phyloP scores from a whole-genome alignment of 1,284 basidiomycete species.

The Kalmanozyma brasiliensis region DNA sequence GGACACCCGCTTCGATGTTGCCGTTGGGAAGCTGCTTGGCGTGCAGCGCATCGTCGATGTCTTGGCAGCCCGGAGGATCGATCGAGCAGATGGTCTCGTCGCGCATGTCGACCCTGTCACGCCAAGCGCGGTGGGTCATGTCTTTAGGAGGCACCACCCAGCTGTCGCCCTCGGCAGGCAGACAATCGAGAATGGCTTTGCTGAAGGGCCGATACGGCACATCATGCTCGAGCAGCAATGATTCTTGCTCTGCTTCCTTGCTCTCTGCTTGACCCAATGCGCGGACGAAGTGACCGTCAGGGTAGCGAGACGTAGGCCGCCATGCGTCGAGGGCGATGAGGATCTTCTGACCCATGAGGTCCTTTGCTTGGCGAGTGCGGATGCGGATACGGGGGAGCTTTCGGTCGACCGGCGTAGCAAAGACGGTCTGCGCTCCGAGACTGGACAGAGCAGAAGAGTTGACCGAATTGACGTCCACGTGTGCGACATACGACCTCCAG shows the following conservation, averaged over 20 bases:
- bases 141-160: conserved; percentile 92
- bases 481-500: conserved; percentile 92
- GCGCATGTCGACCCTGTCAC: conserved; percentile 86
- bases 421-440: conserved; percentile 88
- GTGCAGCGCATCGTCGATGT: conserved; percentile 99
- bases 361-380: conserved; percentile 90
- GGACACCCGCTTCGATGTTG: conserved; percentile 96
- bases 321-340: conserved; percentile 94
- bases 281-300: conserved; percentile 96
- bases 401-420: conserved; percentile 92
- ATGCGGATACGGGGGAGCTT: conserved; percentile 92
- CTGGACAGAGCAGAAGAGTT: conserved; percentile 78
- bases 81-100: conserved; percentile 92
- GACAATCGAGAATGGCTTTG: conserved; percentile 88
- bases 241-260: conserved; percentile 96
- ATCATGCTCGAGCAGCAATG: conserved; percentile 91
- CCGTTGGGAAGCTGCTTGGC: conserved; percentile 88
- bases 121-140: conserved; percentile 75
- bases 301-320: conserved; percentile 87
- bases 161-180: conserved; percentile 86
- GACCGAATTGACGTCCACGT: conserved; percentile 89
- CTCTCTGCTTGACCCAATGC: conserved; percentile 89
- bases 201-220: conserved; percentile 97
- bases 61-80: conserved; percentile 95
- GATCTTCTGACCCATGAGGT: conserved; percentile 91